Conservation (phyloP, 768 basidiomycete species). For the Suillus decipiens region DNA sequence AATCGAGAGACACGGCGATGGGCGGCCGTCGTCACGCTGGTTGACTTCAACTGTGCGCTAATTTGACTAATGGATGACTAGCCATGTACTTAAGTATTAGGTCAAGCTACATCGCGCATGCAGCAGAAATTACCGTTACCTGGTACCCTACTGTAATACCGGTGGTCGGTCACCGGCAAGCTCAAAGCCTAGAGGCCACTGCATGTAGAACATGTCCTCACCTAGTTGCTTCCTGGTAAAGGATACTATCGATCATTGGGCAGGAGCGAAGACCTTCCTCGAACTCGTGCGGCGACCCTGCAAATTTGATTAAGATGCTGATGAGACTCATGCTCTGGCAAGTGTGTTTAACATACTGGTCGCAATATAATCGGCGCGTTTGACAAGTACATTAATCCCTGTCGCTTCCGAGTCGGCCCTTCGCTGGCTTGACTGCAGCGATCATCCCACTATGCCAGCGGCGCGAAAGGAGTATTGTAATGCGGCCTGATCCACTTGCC, state of each 20-base stretch:
- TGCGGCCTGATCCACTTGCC: background rate
- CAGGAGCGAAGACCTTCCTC: background rate
- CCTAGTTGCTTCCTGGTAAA: background rate
- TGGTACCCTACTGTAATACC: background rate
- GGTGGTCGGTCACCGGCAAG: background rate
- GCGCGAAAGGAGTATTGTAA: background rate
- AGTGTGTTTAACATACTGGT: background rate
- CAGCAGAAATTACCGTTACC: background rate
- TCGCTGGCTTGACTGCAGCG: background rate
- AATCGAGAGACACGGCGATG: background rate
- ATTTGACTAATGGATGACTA: conserved; percentile 3
- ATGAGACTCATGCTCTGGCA: background rate
- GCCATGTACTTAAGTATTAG: background rate
- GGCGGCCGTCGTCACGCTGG: background rate
- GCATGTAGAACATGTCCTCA: background rate
- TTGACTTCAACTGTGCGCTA: background rate
- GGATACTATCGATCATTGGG: background rate
- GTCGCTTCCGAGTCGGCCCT: background rate
- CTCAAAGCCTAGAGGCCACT: background rate
- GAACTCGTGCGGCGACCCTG: background rate
- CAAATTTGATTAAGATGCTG: background rate
- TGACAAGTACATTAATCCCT: background rate
- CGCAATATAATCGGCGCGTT: background rate
- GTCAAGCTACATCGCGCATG: background rate
- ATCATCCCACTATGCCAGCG: background rate